Percentiles rank a stretch among this genome's conserved stretches.
Conservation (phyloP, 208 protist species). For the Leishmania martiniquensis region DNA sequence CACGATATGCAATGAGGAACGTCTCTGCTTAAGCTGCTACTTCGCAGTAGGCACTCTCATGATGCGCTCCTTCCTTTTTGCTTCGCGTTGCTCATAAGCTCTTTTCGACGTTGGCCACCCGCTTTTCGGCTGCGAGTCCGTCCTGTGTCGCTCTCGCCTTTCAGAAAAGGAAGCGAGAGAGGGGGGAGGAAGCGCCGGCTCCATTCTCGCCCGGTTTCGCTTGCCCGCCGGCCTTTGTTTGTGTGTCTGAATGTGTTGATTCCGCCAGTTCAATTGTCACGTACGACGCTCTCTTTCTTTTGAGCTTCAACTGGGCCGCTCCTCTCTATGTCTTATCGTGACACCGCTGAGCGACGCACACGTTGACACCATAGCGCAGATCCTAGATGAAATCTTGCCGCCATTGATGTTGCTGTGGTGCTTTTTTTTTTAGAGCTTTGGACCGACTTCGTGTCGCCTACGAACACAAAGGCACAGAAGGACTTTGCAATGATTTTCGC, state of each 20-base stretch:
- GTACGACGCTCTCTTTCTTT: neutral
- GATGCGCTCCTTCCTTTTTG: neutral
- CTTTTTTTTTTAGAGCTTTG: neutral
- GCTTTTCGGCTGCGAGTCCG: constrained; percentile 2
- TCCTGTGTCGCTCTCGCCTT: neutral
- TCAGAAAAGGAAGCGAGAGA: no score
- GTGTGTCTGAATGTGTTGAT: neutral
- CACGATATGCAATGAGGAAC: neutral
- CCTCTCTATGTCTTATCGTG: neutral
- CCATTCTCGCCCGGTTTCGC: neutral
- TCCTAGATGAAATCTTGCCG: neutral
- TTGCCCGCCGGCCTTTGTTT: constrained; percentile 16
- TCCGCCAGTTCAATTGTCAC: neutral
- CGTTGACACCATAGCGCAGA: neutral
- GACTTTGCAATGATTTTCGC: neutral
- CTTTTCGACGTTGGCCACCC: neutral
- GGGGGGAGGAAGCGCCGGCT: neutral
- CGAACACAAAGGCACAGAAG: neutral
- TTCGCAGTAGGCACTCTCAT: neutral
- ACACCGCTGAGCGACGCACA: neutral
- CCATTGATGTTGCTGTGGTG: neutral
- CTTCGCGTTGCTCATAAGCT: neutral
- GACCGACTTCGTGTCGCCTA: neutral
- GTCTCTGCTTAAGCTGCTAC: neutral
- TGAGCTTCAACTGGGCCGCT: neutral